Conservation (phyloP, 176 grass and related monocot species). For the Canna indica region DNA sequence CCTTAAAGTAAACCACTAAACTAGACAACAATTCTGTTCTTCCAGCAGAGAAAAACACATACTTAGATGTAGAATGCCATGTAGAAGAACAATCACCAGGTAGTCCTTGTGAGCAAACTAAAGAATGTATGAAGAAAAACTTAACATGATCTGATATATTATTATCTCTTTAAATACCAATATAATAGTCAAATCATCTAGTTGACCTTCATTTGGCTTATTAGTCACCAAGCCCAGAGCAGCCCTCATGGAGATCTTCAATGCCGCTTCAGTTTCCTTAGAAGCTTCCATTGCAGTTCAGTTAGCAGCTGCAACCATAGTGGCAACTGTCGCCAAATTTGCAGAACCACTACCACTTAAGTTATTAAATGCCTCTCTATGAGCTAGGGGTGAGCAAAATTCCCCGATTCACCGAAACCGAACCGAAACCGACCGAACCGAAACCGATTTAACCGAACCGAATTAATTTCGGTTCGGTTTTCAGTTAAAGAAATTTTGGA, state of each 20-base stretch:
- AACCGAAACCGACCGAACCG: no score
- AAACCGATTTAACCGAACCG: no score
- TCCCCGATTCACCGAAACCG: no score
- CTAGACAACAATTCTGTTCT: no score
- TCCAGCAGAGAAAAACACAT: background rate
- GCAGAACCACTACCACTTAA: conserved; percentile 52
- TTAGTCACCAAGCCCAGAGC: no score
- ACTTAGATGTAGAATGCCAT: background rate
- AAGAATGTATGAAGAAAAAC: background rate
- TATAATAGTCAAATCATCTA: no score
- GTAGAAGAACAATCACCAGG: background rate
- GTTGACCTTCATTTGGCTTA: no score
- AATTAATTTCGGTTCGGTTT: no score
- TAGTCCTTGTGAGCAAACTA: background rate
- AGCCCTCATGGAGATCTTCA: no score
- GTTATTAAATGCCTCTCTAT: conserved; percentile 73
- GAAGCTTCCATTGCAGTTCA: conserved; percentile 73
- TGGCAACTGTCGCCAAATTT: conserved; percentile 71
- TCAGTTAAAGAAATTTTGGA: no score
- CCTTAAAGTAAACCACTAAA: no score
- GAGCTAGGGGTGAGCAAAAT: conserved; percentile 53
- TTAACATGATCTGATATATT: background rate
- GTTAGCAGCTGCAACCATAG: conserved; percentile 70
- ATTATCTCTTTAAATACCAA: conserved; percentile 67
- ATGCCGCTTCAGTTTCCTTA: no score